A percentile compares a stretch with the other conserved stretches of the same genome.
Evolutionary conservation across 352 stramenopile species (phyloP).

Genomic region (Nothophytophthora sp.): DNA sequence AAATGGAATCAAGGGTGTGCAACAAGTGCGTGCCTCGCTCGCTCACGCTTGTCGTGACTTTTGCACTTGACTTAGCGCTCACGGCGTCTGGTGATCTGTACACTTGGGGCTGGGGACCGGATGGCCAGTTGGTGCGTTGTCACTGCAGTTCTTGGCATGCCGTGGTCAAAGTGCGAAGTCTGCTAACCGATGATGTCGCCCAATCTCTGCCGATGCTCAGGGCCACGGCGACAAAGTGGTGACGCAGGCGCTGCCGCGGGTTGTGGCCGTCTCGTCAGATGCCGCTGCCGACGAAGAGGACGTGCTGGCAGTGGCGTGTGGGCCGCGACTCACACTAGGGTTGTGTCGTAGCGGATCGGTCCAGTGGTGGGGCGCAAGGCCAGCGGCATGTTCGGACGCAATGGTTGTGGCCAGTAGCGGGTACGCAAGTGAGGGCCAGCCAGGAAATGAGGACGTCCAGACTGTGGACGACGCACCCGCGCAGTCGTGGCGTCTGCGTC

Average conservation of each 20-base stretch:
- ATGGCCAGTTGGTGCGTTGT: constrained; percentile 66
- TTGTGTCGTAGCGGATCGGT: constrained; percentile 43
- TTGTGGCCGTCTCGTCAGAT: constrained; percentile 35
- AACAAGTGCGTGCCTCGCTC: no score
- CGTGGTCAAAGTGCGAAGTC: no score
- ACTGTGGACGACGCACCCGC: no score
- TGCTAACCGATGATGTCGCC: no score
- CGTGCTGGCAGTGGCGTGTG: constrained; percentile 44
- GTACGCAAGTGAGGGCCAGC: no score
- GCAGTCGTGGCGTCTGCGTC: no score
- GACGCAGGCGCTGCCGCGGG: constrained; percentile 43
- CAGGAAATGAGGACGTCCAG: no score
- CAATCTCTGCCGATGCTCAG: constrained; percentile 6
- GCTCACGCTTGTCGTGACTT: constrained; percentile 6
- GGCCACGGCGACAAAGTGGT: constrained; percentile 10
- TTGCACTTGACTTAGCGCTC: constrained; percentile 22
- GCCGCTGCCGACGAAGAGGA: constrained; percentile 24
- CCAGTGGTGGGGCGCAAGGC: constrained; percentile 51
- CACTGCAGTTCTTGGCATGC: constrained; percentile 1
- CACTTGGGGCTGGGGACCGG: constrained; percentile 75
- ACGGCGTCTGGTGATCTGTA: constrained; percentile 71
- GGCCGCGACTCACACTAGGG: constrained; percentile 49
- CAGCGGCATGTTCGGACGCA: constrained; percentile 9
- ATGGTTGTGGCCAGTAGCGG: constrained; percentile 2
- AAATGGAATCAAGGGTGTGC: no score